Percentiles rank a stretch among this genome's conserved stretches.
Conservation (phyloP, 1,139 yeast species). For the Lipomyces yarrowii region DNA sequence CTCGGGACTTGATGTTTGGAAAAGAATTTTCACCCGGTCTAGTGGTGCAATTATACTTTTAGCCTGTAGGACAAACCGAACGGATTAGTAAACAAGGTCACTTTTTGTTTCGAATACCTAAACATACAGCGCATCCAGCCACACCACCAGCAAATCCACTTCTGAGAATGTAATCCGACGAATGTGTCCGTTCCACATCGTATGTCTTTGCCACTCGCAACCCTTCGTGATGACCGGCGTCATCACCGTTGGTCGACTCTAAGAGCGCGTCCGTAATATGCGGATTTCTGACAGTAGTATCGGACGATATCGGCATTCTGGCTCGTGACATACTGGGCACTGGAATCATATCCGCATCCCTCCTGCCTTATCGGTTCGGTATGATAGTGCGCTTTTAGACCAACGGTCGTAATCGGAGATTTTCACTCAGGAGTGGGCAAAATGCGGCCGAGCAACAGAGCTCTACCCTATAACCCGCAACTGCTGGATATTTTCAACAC, state of each 20-base stretch:
- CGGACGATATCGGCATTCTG: background rate
- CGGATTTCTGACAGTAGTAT: background rate
- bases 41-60: slow-evolving; percentile 94
- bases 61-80: slow-evolving; percentile 47
- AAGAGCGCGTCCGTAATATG: background rate
- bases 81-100: no score
- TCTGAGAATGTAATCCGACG: slow-evolving; percentile 73
- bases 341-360: background rate
- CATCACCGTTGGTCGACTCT: background rate
- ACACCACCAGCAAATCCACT: slow-evolving; percentile 94
- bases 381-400: background rate
- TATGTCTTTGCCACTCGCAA: background rate
- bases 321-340: background rate
- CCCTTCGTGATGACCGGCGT: background rate
- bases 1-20: slow-evolving; percentile 93
- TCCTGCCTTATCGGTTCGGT: background rate
- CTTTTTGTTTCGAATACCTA: no score
- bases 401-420: background rate
- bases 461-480: no score
- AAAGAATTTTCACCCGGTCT: slow-evolving; percentile 89
- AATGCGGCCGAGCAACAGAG: background rate
- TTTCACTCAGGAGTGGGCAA: no score
- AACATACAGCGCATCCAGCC: slow-evolving; percentile 73
- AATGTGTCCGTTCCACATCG: slow-evolving; percentile 50
- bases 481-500: background rate